Evolutionary conservation across 2,329 filamentous ascomycete species (phyloP).

Genomic region (Aspergillus costaricaensis): DNA sequence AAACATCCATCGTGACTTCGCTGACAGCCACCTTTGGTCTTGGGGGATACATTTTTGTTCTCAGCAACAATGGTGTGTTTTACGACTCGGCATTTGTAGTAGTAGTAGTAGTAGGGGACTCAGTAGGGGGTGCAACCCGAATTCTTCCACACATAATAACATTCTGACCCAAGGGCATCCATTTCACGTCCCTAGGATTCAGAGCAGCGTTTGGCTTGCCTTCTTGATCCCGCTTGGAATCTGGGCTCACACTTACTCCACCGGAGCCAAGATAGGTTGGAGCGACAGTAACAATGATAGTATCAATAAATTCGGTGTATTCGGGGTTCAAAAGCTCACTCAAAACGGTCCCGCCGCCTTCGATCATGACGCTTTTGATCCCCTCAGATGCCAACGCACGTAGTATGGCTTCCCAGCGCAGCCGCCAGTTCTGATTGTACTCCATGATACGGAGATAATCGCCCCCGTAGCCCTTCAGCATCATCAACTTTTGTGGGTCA

Average conservation of each 20-base stretch:
- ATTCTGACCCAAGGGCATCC: slow-evolving; percentile 79
- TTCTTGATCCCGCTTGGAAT: slow-evolving; percentile 53
- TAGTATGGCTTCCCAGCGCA: slow-evolving; percentile 68
- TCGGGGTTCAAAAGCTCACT: slow-evolving; percentile 71
- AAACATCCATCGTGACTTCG: not conserved
- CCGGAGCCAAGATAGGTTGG: slow-evolving; percentile 86
- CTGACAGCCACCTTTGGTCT: not conserved
- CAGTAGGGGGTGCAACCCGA: slow-evolving; percentile 14
- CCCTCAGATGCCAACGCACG: slow-evolving; percentile 59
- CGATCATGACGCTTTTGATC: slow-evolving; percentile 82
- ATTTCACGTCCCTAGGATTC: slow-evolving; percentile 66
- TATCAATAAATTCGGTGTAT: slow-evolving; percentile 66
- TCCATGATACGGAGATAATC: slow-evolving; percentile 47
- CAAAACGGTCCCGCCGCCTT: slow-evolving; percentile 81
- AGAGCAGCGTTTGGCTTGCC: slow-evolving; percentile 62
- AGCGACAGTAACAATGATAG: slow-evolving; percentile 84
- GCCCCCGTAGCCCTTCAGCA: slow-evolving; percentile 50
- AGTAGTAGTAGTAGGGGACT: slow-evolving; percentile 3
- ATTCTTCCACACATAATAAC: slow-evolving; percentile 76
- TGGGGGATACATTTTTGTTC: not conserved
- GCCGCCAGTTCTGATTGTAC: slow-evolving; percentile 46
- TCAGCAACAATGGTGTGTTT: not conserved
- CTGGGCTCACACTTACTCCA: slow-evolving; percentile 76
- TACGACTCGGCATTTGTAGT: slow-evolving; percentile 3
- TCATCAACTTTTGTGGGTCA: slow-evolving; percentile 48